These are phyloP conservation scores for Claviceps sp. DNA, from an alignment of 2,329 filamentous ascomycete species.

Conservation along the genomic window DNA sequence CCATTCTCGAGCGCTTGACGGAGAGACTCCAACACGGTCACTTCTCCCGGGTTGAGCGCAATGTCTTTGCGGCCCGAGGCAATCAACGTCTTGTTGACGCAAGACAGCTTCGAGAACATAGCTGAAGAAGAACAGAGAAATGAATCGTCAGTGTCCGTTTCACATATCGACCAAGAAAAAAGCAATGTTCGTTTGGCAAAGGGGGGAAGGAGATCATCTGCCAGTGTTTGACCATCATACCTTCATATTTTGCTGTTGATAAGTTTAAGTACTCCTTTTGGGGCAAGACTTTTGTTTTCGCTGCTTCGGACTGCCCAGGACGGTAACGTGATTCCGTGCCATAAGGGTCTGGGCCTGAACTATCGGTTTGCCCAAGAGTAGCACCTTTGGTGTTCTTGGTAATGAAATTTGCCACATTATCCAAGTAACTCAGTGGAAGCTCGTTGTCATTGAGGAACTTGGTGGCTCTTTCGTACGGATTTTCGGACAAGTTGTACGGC, in stretches of 20 bases:
- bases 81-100: conserved; percentile 62
- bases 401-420: conserved; percentile 89
- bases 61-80: conserved; percentile 58
- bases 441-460: conserved; percentile 87
- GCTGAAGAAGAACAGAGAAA: conserved; percentile 26
- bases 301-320: conserved; percentile 39
- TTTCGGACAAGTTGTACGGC: conserved; percentile 86
- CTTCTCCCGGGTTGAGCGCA: conserved; percentile 59
- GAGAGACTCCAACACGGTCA: conserved; percentile 47
- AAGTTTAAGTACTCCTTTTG: conserved; percentile 71
- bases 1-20: conserved; percentile 49
- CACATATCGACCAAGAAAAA: not conserved
- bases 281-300: conserved; percentile 51
- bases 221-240: conserved; percentile 16
- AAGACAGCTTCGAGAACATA: conserved; percentile 63
- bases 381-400: conserved; percentile 78
- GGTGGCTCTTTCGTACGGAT: conserved; percentile 80
- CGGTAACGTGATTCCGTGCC: conserved; percentile 68
- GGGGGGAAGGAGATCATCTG: too few relatives aligned
- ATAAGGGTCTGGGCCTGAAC: conserved; percentile 54
- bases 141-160: not conserved
- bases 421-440: conserved; percentile 73
- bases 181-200: too few relatives aligned
- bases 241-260: conserved; percentile 55
- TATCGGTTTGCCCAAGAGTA: conserved; percentile 52